phyloP scores from a whole-genome alignment of 108 stramenopile species.

The Skeletonema marinoi region DNA sequence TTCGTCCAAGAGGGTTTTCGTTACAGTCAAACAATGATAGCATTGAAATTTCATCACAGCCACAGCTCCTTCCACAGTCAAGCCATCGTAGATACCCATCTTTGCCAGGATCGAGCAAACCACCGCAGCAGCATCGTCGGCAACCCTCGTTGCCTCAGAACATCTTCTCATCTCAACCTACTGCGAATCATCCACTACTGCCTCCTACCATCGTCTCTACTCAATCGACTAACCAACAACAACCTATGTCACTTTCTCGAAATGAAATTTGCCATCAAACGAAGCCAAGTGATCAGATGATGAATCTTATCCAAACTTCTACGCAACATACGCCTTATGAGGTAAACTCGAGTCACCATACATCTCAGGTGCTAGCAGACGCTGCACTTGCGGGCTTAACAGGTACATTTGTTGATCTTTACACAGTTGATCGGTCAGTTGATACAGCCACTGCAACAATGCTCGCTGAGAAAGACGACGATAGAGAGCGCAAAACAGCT shows the following conservation, averaged over 20 bases:
- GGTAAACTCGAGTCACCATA: conserved; percentile 24
- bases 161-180: background rate
- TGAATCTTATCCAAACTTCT: conserved; percentile 8
- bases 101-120: background rate
- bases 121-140: conserved; percentile 8
- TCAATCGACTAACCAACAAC: conserved; percentile 7
- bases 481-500: conserved; percentile 15
- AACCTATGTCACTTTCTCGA: background rate
- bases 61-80: background rate
- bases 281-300: background rate
- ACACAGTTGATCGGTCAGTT: conserved; percentile 35
- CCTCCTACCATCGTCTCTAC: conserved; percentile 21
- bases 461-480: conserved; percentile 18
- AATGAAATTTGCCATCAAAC: background rate
- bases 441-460: conserved; percentile 34
- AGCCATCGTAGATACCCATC: conserved; percentile 14
- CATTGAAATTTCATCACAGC: conserved; percentile 1
- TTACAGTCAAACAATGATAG: conserved; percentile 1
- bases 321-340: conserved; percentile 25
- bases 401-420: conserved; percentile 27
- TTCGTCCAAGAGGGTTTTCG: conserved; percentile 32
- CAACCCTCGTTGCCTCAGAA: conserved; percentile 11
- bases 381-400: conserved; percentile 40
- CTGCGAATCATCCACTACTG: background rate
- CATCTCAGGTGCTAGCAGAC: conserved; percentile 36